Percentiles rank a stretch among this genome's conserved stretches.
Evolutionary conservation across 306 rosid species (phyloP).

Genomic region (Clitoria ternatea): DNA sequence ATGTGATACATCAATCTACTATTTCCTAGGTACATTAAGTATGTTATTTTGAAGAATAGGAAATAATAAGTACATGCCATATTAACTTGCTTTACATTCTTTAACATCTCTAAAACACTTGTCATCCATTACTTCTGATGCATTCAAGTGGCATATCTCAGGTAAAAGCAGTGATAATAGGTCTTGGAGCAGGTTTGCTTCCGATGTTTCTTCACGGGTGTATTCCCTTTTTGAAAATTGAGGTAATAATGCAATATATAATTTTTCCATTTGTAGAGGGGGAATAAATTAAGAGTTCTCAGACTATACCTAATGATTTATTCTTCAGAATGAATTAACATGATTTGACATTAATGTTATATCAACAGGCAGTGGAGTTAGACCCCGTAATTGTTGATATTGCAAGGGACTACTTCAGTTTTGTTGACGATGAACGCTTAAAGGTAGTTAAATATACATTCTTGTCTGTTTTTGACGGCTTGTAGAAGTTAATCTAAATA

Average conservation of each 20-base stretch:
- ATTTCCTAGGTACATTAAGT: neutral
- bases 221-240: conserved; percentile 63
- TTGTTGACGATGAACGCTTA: conserved; percentile 64
- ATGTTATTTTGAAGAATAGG: neutral
- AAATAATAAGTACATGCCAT: neutral
- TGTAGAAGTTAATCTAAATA: neutral
- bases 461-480: neutral
- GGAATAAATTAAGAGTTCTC: neutral
- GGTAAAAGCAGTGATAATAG: conserved; percentile 76
- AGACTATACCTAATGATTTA: neutral
- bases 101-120: conserved; percentile 17
- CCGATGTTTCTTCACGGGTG: conserved; percentile 92
- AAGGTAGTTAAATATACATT: conserved; percentile 45
- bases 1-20: neutral
- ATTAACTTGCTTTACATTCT: conserved; percentile 10
- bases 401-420: conserved; percentile 70
- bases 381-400: conserved; percentile 63
- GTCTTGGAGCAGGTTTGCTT: conserved; percentile 98
- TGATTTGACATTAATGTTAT: conserved; percentile 19
- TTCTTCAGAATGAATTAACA: conserved; percentile 12
- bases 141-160: conserved; percentile 36
- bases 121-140: conserved; percentile 19
- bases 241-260: conserved; percentile 72
- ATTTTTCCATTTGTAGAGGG: neutral
- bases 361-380: conserved; percentile 79